Conservation (phyloP, 345 rosid genomes). For the Eucalyptus grandis region DNA sequence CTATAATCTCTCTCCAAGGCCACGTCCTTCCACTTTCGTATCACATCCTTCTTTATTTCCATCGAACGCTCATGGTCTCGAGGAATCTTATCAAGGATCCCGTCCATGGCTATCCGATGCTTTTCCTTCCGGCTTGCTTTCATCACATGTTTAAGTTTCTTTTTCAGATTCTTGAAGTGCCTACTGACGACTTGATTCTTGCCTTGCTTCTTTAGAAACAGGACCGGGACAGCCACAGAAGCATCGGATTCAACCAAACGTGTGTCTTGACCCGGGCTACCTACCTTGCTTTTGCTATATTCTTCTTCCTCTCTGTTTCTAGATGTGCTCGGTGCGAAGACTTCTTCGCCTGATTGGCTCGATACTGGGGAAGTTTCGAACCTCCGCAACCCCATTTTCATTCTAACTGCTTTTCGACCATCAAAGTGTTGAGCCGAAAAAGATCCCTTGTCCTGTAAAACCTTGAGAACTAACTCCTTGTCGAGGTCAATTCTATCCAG, state of each 20-base stretch:
- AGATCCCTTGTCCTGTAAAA: conserved; percentile 43
- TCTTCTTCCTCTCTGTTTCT: not conserved
- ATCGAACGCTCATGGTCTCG: conserved; percentile 31
- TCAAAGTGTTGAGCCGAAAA: conserved; percentile 37
- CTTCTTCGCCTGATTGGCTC: conserved; percentile 2
- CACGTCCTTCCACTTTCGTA: conserved; percentile 13
- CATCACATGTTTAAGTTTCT: conserved; percentile 56
- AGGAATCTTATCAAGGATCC: conserved; percentile 72
- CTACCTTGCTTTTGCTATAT: conserved; percentile 11
- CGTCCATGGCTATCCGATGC: conserved; percentile 71
- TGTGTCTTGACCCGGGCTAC: not conserved
- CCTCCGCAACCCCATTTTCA: conserved; percentile 18
- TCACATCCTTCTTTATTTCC: conserved; percentile 31
- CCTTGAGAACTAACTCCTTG: conserved; percentile 31
- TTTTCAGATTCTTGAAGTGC: conserved; percentile 54
- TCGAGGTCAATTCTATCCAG: conserved; percentile 36
- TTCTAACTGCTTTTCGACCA: not conserved
- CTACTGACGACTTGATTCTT: conserved; percentile 32
- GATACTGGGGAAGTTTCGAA: conserved; percentile 33
- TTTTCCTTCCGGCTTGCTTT: conserved; percentile 49
- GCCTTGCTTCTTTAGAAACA: conserved; percentile 7
- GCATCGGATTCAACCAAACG: not conserved
- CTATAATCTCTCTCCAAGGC: not conserved
- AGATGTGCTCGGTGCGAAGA: not conserved
- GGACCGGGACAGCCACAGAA: conserved; percentile 16